Percentiles rank a stretch among this genome's conserved stretches.
Evolutionary conservation across 1,284 basidiomycete species (phyloP).

Genomic region (Pseudozyma tsukubaensis): DNA sequence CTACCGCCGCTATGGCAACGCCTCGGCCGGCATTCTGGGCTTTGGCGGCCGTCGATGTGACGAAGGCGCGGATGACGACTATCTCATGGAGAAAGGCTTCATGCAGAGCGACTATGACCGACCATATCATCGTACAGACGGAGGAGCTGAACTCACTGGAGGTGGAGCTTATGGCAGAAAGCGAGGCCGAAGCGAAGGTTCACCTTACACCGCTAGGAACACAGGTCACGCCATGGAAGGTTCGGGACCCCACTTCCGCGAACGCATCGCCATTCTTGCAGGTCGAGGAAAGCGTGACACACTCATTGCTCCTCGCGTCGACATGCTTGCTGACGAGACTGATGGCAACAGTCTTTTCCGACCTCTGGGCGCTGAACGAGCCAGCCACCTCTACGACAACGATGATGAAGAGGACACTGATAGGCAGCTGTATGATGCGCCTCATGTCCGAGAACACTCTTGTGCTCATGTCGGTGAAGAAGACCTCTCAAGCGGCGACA

Average conservation of each 20-base stretch:
- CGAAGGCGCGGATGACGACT: constrained; percentile 39
- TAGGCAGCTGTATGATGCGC: constrained; percentile 15
- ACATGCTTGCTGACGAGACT: constrained; percentile 65
- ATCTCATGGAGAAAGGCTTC: constrained; percentile 50
- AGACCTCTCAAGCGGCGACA: constrained; percentile 41
- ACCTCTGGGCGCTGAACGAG: constrained; percentile 1
- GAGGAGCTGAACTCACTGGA: constrained; percentile 13
- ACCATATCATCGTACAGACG: constrained; percentile 31
- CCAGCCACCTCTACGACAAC: constrained; percentile 12
- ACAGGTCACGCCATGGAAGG: constrained; percentile 62
- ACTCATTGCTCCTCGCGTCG: constrained; percentile 47
- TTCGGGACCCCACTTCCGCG: constrained; percentile 55
- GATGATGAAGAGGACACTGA: constrained; percentile 38
- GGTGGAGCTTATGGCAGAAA: constrained; percentile 23
- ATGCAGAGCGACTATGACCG: constrained; percentile 29
- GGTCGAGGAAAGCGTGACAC: constrained; percentile 45
- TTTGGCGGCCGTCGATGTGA: constrained; percentile 21
- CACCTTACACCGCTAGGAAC: constrained; percentile 49
- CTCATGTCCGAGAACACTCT: constrained; percentile 32
- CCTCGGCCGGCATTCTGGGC: constrained; percentile 41
- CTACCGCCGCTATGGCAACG: constrained; percentile 48
- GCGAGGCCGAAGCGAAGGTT: constrained; percentile 22
- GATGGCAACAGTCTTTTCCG: constrained; percentile 39
- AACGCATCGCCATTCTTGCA: constrained; percentile 56
- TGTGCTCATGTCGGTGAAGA: constrained; percentile 31